These are phyloP conservation scores for Vigna unguiculata DNA, from an alignment of 306 rosid genomes.

Conservation along the genomic window DNA sequence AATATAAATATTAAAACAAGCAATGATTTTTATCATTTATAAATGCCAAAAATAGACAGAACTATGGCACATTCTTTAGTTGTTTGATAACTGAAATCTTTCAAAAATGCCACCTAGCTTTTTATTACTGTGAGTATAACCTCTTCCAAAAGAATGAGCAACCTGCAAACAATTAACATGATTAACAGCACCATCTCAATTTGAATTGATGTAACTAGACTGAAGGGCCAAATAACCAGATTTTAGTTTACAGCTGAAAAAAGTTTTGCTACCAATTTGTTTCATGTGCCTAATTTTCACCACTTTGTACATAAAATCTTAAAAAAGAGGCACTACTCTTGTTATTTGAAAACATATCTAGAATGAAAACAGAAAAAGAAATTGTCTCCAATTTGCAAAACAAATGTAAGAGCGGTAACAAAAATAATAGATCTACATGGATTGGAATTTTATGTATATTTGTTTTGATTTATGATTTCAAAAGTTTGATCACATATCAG, in stretches of 20 bases:
- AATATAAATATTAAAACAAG: slow-evolving; percentile 11
- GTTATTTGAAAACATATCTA: neutral
- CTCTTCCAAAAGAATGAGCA: slow-evolving; percentile 47
- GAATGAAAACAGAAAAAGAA: neutral
- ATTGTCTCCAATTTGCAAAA: slow-evolving; percentile 13
- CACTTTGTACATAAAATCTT: neutral
- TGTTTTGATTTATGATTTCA: neutral
- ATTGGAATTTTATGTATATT: neutral
- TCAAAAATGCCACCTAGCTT: slow-evolving; percentile 27
- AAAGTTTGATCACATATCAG: neutral
- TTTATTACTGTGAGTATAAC: slow-evolving; percentile 42
- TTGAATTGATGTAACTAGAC: no score
- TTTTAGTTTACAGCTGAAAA: neutral
- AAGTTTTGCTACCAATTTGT: neutral
- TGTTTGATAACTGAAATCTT: slow-evolving; percentile 27
- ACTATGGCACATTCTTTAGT: slow-evolving; percentile 31
- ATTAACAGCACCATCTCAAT: neutral
- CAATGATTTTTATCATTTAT: slow-evolving; percentile 20
- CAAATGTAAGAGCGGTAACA: slow-evolving; percentile 3
- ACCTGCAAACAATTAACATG: slow-evolving; percentile 51
- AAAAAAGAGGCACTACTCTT: neutral
- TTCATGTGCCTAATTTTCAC: neutral
- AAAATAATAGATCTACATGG: neutral
- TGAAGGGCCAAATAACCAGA: neutral
- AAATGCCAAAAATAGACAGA: slow-evolving; percentile 24